Evolutionary conservation across 306 rosid species (phyloP).

Genomic region (Carpinus viminea): DNA sequence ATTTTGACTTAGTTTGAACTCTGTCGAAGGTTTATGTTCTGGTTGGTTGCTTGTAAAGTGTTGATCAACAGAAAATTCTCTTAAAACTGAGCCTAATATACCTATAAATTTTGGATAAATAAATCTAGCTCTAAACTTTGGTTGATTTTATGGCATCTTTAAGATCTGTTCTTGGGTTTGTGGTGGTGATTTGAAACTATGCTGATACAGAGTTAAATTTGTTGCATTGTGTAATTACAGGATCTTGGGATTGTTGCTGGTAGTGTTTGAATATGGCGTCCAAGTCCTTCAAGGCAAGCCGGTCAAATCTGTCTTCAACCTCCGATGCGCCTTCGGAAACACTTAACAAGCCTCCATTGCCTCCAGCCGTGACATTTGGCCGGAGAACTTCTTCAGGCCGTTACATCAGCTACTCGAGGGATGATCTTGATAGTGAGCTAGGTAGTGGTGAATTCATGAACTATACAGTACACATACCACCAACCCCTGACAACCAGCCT

Average conservation of each 20-base stretch:
- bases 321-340: conserved; percentile 67
- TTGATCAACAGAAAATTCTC: not conserved
- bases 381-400: conserved; percentile 90
- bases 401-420: conserved; percentile 81
- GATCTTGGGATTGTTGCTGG: conserved; percentile 19
- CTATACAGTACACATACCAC: conserved; percentile 87
- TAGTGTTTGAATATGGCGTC: conserved; percentile 57
- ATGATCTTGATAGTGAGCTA: conserved; percentile 91
- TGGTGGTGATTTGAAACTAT: conserved; percentile 4
- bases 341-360: conserved; percentile 64
- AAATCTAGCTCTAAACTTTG: conserved; percentile 23
- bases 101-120: not conserved
- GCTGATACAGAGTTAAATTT: conserved; percentile 30
- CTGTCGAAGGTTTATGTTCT: conserved; percentile 4
- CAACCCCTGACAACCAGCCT: conserved; percentile 95
- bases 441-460: conserved; percentile 73
- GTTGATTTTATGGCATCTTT: conserved; percentile 10
- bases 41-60: conserved; percentile 16
- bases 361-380: conserved; percentile 76
- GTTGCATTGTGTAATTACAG: conserved; percentile 38
- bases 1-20: not conserved
- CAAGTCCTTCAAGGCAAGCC: conserved; percentile 56
- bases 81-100: not conserved
- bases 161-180: not conserved
- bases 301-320: conserved; percentile 55